Evolutionary conservation across 306 rosid species (phyloP).

Genomic region (Pueraria montana): DNA sequence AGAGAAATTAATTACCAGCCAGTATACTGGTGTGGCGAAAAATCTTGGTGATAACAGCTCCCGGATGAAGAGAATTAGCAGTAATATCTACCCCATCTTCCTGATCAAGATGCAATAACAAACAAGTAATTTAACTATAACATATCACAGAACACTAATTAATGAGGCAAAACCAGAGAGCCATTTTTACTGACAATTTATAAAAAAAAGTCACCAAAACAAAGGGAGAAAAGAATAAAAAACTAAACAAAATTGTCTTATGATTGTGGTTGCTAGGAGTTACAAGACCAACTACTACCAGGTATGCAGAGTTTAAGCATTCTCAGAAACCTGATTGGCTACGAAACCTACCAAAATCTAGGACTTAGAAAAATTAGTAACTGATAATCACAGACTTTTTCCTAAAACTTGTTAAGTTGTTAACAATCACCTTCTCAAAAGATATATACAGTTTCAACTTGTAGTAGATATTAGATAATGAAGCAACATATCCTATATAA

Average conservation of each 20-base stretch:
- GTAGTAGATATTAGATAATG: no score
- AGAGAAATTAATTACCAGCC: constrained; percentile 54
- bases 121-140: not conserved
- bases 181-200: not conserved
- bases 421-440: no score
- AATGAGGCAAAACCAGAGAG: not conserved
- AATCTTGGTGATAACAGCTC: constrained; percentile 67
- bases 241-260: not conserved
- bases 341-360: no score
- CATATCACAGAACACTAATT: not conserved
- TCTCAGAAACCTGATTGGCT: no score
- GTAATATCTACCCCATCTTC: constrained; percentile 71
- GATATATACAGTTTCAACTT: no score
- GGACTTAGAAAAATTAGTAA: no score
- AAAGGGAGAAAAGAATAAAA: not conserved
- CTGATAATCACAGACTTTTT: no score
- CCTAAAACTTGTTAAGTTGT: no score
- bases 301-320: no score
- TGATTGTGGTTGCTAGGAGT: no score
- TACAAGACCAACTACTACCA: no score
- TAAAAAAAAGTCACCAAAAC: not conserved
- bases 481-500: no score
- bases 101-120: constrained; percentile 59
- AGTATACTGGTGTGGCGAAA: constrained; percentile 48
- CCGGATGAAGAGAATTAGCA: constrained; percentile 94